Conservation (phyloP, 1,139 yeast genomes). For the Kurtzmaniella natalensis region DNA sequence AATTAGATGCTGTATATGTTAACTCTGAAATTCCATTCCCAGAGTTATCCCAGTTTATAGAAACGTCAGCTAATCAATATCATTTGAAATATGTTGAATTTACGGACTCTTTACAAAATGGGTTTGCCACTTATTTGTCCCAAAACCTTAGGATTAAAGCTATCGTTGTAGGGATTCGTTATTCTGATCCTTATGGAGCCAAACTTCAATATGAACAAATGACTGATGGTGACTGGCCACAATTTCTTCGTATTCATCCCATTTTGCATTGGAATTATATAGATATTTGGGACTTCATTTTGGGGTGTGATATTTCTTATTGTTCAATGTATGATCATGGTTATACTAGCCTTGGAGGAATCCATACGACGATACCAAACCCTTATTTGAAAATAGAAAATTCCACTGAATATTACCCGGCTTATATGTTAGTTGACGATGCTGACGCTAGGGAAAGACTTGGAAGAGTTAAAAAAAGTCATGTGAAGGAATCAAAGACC, state of each 20-base stretch:
- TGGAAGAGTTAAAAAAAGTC: constrained; percentile 21
- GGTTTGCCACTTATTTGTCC: constrained; percentile 56
- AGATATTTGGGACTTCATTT: constrained; percentile 71
- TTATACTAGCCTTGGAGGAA: constrained; percentile 80
- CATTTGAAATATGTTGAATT: constrained; percentile 43
- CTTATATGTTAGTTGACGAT: constrained; percentile 57
- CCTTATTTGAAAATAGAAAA: constrained; percentile 44
- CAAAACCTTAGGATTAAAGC: constrained; percentile 48
- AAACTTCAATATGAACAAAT: constrained; percentile 49
- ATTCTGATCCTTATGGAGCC: constrained; percentile 74
- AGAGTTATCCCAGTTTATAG: constrained; percentile 49
- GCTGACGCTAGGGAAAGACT: constrained; percentile 53
- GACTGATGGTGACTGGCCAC: constrained; percentile 90
- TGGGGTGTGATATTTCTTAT: constrained; percentile 49
- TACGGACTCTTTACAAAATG: constrained; percentile 53
- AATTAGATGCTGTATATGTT: constrained; percentile 60
- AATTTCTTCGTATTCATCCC: constrained; percentile 73
- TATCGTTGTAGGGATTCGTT: constrained; percentile 76
- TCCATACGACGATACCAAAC: constrained; percentile 59
- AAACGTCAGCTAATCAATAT: constrained; percentile 36
- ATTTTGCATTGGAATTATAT: constrained; percentile 76
- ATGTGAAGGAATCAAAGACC: too few species aligned
- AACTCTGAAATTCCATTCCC: constrained; percentile 65
- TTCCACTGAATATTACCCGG: constrained; percentile 55
- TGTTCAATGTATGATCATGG: constrained; percentile 73